These are phyloP conservation scores for Epichloe bromicola DNA, from an alignment of 2,329 filamentous ascomycete genomes.

Conservation along the genomic window DNA sequence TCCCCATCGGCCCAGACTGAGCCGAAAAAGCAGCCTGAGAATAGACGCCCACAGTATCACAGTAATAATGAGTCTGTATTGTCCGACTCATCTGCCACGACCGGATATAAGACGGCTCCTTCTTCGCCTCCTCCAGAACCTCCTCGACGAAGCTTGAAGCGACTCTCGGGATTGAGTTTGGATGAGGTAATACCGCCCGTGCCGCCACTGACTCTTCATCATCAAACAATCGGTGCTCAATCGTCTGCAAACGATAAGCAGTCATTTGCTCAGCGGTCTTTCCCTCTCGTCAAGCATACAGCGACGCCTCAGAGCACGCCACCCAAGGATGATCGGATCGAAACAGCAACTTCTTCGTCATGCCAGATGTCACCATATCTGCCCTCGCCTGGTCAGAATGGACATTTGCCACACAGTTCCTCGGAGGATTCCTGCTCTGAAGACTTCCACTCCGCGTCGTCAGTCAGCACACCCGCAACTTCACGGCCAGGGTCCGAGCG, in stretches of 20 bases:
- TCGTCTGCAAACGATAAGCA: not conserved
- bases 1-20: not conserved
- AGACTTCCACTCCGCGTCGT: slow-evolving; percentile 21
- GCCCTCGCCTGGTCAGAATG: not conserved
- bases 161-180: slow-evolving; percentile 11
- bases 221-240: not conserved
- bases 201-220: not conserved
- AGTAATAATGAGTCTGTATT: slow-evolving; percentile 8
- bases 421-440: slow-evolving; percentile 27
- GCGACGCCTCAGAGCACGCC: not conserved
- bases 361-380: not conserved
- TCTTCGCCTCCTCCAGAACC: slow-evolving; percentile 14
- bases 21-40: not conserved
- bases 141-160: slow-evolving; percentile 16
- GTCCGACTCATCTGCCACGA: slow-evolving; percentile 4
- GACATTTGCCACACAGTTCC: slow-evolving; percentile 13
- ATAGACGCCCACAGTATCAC: slow-evolving; percentile 1
- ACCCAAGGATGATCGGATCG: not conserved
- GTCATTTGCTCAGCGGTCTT: not conserved
- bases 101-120: slow-evolving; percentile 9
- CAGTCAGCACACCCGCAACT: slow-evolving; percentile 25
- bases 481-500: slow-evolving; percentile 28
- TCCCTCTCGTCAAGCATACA: not conserved
- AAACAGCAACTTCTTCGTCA: not conserved
- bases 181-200: slow-evolving; percentile 1